phyloP scores from a whole-genome alignment of 495 filamentous ascomycete species.

The Sabuloglossum arenarium region DNA sequence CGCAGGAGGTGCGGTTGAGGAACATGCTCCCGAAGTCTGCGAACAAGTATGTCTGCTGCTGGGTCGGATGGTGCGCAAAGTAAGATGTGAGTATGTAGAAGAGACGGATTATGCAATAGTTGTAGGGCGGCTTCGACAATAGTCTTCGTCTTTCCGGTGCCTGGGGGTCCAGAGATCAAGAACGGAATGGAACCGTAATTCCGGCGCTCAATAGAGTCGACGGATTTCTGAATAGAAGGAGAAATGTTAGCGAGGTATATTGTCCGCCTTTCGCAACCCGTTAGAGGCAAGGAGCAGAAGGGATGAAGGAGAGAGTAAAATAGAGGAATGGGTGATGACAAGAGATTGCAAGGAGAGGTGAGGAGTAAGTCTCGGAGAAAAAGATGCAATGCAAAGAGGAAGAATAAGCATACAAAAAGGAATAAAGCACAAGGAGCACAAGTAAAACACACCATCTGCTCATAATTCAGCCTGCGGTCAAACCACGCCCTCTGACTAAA shows the following conservation, averaged over 20 bases:
- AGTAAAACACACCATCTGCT: slow-evolving; percentile 20
- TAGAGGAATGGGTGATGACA: neutral
- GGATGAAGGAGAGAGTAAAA: neutral
- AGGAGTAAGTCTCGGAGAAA: too few relatives aligned
- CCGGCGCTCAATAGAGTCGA: slow-evolving; percentile 22
- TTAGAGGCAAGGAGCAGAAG: too few relatives aligned
- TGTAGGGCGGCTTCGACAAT: slow-evolving; percentile 27
- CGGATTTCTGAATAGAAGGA: slow-evolving; percentile 15
- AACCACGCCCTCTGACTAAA: slow-evolving; percentile 15
- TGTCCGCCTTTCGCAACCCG: too few relatives aligned
- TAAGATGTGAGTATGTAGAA: slow-evolving; percentile 21
- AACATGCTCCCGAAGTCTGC: slow-evolving; percentile 23
- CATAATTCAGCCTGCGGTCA: slow-evolving; percentile 27
- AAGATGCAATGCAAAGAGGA: too few relatives aligned
- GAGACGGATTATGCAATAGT: slow-evolving; percentile 12
- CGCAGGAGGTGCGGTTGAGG: slow-evolving; percentile 23
- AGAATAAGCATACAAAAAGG: too few relatives aligned
- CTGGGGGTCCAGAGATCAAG: slow-evolving; percentile 31
- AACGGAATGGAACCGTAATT: slow-evolving; percentile 29
- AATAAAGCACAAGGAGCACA: neutral
- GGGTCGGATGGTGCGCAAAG: slow-evolving; percentile 35
- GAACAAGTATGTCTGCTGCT: slow-evolving; percentile 30
- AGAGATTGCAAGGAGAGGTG: neutral
- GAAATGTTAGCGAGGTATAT: too few relatives aligned
- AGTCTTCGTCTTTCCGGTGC: slow-evolving; percentile 35